phyloP scores from a whole-genome alignment of 768 basidiomycete species.

The Hygrocybe coccinea region DNA sequence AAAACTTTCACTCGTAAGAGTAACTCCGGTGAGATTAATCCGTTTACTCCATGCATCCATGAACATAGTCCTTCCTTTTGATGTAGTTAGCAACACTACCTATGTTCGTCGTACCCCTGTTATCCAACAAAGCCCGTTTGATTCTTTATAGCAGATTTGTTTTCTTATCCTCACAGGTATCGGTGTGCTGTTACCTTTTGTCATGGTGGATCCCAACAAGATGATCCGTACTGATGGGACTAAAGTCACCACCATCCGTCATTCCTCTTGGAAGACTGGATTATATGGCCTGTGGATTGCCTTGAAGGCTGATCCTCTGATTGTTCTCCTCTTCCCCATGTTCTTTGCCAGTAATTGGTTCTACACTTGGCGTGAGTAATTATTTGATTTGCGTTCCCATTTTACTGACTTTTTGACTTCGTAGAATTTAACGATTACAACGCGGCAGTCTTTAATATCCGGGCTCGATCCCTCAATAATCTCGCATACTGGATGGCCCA shows the following conservation, averaged over 20 bases:
- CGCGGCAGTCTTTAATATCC: constrained; percentile 74
- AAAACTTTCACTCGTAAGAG: not conserved
- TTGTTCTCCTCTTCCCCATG: constrained; percentile 78
- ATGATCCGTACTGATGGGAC: constrained; percentile 76
- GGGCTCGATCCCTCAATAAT: constrained; percentile 70
- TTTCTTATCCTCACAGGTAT: constrained; percentile 70
- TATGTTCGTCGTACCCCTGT: constrained; percentile 48
- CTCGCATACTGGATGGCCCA: constrained; percentile 78
- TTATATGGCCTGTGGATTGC: constrained; percentile 64
- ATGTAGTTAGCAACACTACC: constrained; percentile 62
- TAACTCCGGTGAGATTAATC: constrained; percentile 14
- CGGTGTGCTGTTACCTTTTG: constrained; percentile 59
- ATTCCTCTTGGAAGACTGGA: constrained; percentile 77
- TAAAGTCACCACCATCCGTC: constrained; percentile 53
- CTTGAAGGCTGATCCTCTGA: constrained; percentile 63
- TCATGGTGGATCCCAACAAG: constrained; percentile 68
- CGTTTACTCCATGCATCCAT: constrained; percentile 1
- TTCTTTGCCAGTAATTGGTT: constrained; percentile 84
- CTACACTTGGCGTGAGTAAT: constrained; percentile 71
- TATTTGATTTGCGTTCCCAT: constrained; percentile 1
- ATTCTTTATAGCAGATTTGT: constrained; percentile 49
- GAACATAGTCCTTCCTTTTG: not conserved
- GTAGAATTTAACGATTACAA: constrained; percentile 79
- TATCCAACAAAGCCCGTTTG: not conserved
- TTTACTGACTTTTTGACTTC: not conserved